Evolutionary conservation across 768 basidiomycete species (phyloP).

Genomic region (Suillus lakei): DNA sequence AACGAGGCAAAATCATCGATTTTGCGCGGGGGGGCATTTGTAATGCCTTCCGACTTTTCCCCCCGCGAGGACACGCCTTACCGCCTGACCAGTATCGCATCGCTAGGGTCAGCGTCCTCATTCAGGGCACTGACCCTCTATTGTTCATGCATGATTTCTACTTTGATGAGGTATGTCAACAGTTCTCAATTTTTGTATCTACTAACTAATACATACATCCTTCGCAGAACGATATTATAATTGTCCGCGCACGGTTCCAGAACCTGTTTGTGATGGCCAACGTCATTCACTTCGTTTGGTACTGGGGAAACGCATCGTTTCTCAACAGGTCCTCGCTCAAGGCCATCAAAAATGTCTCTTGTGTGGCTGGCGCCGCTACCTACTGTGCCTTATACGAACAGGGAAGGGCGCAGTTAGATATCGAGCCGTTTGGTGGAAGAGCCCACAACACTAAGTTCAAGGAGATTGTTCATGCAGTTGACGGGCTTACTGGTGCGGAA

Average conservation of each 20-base stretch:
- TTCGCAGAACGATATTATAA: not conserved
- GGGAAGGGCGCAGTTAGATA: accelerated
- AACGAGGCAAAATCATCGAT: not conserved
- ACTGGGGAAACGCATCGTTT: not conserved
- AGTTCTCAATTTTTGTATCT: not conserved
- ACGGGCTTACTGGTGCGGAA: no score
- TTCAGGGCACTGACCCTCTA: accelerated
- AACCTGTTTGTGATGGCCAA: not conserved
- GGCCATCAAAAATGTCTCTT: not conserved
- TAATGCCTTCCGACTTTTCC: not conserved
- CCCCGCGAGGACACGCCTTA: not conserved
- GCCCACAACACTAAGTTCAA: not conserved
- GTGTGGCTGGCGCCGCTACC: not conserved
- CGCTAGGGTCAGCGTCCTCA: not conserved
- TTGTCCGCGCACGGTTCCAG: not conserved
- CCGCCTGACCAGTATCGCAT: not conserved
- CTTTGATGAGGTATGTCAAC: not conserved
- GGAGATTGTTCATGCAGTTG: no score
- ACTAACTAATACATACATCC: not conserved
- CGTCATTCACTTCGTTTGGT: not conserved
- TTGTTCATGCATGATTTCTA: not conserved
- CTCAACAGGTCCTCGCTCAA: not conserved
- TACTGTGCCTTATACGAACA: not conserved
- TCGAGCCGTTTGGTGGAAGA: not conserved
- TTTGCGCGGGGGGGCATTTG: not conserved